Base-by-base conservation (phyloP, 1,284 basidiomycete genomes). In the Hymenochaete sp. region DNA sequence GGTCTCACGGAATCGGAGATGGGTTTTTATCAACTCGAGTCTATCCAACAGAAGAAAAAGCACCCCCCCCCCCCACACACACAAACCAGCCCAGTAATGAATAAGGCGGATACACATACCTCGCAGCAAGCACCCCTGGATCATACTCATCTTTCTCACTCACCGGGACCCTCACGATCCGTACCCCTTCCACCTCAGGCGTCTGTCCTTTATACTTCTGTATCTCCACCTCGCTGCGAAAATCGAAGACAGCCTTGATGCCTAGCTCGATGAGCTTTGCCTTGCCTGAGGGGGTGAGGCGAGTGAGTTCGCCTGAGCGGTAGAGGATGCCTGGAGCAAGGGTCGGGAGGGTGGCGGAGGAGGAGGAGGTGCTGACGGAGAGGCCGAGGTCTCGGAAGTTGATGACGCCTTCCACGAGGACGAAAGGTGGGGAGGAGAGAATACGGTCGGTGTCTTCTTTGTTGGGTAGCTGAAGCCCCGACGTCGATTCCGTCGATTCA, bases 351-450 rank as follows among this genome's bases (percentile, higher is more conserved):
- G 7, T 19, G 27, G 42, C 19, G 29, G 48, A 44, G 9, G 47
- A 39, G 5, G 43, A 28, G 22, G 38, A 22, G 3, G 53, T 38
- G 27, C 51, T 29, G 13, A 52, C 42, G 8, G 56, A 7, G 49
- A 59, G 60, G 11, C 67, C 65, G 19, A 67, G 53, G 16, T 61
- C 58, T 21, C 69, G 63, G 26, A 67, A 53, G 53, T 71, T 71
- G 48, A 66, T 58, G 14, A 68, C 54, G 9, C 68, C 68, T 27
- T 68, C 62, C 16, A 71, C 55, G 18, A 50, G 13, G 19, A 68
- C 55, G 49, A 72, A 73, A 7, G 70, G 68, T 6, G 64, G 63
- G 1, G 54, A 53, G 13, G 42, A 36, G 11, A 49, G 47, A 5
- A 18, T 40, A 26, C 38, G 28, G 26, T 44, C 25, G 13, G 42